Base-by-base conservation (phyloP, 306 rosid genomes). In the Cicer cuneatum region DNA sequence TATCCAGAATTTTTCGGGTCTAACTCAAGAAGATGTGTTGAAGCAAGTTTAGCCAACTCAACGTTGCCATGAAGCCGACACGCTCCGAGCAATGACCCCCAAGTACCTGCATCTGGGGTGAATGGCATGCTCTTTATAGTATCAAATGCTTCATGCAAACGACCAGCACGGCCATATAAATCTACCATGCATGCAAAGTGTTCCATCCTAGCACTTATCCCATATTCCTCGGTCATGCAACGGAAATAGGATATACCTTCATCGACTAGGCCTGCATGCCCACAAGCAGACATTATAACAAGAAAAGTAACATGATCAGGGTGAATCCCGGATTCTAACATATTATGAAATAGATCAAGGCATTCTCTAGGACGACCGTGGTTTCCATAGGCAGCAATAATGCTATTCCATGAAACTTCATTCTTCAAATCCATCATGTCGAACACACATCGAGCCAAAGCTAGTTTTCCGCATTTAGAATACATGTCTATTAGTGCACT, bases 291-390 rank as follows among this genome's bases (percentile, higher is more conserved):
- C 48, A 92, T 72, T 70, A 92, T 80, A 78, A 89, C 89, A 19
- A 92, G 88, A 83, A 91, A 91, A 72, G 97, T 89, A 79, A 92
- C 88, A 77, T 92, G 93, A 51, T 92, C 97, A 6, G 96, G 97
- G 57, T 8, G 81, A 75, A 89, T 75, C 56, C 85, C 80, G 5
- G 82, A 81, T 83, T 78, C 83, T 62, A 89, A 57, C 97, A 91
- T 91, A 76, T 82, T 72, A 62, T 69, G 74, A 72, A 89, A 89
- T 57, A 91, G 73, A 56, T 74, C 63, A 46, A 91, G 87, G 78
- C 87, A 85, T 56, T 87, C 89, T 78, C 69, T 56, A 8, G 83
- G 84, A 54, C 7, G 47, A 68, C 97, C 93, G 8, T 91, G 97
- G 77, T 74, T 89, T n/a, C 90, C 97, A 69, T 86, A 91, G 66